Percentiles rank a stretch among this genome's conserved stretches.
Conservation (phyloP, 768 basidiomycete genomes). For the Boletus reticulatus region DNA sequence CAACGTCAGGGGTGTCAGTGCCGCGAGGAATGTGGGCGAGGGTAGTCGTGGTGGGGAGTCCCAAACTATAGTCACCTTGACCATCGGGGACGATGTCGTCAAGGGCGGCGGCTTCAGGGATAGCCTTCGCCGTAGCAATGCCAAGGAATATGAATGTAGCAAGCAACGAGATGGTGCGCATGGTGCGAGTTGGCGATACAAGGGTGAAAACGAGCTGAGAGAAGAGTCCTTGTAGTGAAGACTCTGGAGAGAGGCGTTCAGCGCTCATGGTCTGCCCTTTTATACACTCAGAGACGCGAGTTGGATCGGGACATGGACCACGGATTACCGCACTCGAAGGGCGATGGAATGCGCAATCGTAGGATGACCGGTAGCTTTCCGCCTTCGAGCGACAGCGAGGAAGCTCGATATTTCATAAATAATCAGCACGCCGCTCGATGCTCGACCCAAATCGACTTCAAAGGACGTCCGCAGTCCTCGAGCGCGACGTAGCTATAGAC, state of each 20-base stretch:
- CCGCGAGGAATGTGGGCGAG: too few relatives aligned
- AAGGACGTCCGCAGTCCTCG: too few relatives aligned
- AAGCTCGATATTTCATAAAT: too few relatives aligned
- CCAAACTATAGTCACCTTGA: neutral
- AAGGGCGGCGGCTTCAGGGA: neutral
- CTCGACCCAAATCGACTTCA: too few relatives aligned
- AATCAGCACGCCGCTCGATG: too few relatives aligned
- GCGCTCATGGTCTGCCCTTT: neutral
- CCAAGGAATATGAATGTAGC: neutral
- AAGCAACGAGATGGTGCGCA: conserved; percentile 5
- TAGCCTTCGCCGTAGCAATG: neutral
- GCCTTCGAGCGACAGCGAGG: neutral
- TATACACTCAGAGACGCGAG: neutral
- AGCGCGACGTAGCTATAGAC: too few relatives aligned
- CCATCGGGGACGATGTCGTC: neutral
- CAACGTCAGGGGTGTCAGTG: too few relatives aligned
- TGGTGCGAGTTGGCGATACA: neutral
- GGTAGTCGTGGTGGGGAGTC: neutral
- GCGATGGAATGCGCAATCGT: too few relatives aligned
- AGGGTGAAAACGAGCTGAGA: neutral
- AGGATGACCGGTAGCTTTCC: too few relatives aligned
- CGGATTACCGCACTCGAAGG: too few relatives aligned
- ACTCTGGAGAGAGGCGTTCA: neutral
- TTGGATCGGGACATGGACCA: too few relatives aligned
- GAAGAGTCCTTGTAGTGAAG: neutral